Percentiles rank a stretch among this genome's conserved stretches.
phyloP scores from a whole-genome alignment of 73 alveolate genomes.

The Paramecium biaurelia region DNA sequence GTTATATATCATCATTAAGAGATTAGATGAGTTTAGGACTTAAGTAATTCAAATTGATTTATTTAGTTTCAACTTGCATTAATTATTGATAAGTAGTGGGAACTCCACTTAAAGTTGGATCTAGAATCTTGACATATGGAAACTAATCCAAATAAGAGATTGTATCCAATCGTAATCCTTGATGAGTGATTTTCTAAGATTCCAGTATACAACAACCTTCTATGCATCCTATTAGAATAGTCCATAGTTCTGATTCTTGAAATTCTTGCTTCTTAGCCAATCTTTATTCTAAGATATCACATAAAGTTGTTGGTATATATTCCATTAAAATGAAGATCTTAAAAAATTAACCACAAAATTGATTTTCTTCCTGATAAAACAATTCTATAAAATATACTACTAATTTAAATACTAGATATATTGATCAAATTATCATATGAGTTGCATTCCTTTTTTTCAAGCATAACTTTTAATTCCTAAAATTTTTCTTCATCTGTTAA shows the following conservation, averaged over 20 bases:
- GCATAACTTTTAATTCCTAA: not conserved
- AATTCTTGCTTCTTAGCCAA: not conserved
- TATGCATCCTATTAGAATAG: not conserved
- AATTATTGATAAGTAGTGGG: not conserved
- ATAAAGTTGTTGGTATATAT: not conserved
- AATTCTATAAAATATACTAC: not conserved
- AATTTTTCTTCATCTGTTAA: not conserved
- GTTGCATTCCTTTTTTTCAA: not conserved
- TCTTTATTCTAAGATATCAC: not conserved
- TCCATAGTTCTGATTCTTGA: constrained; percentile 19
- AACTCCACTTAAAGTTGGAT: not conserved
- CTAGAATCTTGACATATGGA: not conserved
- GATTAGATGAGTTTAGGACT: not conserved
- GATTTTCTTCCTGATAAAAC: not conserved
- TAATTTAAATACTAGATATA: not conserved
- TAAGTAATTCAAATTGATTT: not conserved
- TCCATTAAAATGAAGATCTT: constrained; percentile 21
- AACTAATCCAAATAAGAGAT: not conserved
- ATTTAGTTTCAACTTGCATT: not conserved
- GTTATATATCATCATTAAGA: not conserved
- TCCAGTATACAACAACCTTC: not conserved
- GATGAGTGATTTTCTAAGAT: constrained; percentile 5
- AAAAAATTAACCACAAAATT: constrained; percentile 16
- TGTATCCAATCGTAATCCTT: not conserved
- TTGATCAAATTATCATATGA: not conserved